Conservation (phyloP, 148 eudicot species). For the Polygonum aviculare region DNA sequence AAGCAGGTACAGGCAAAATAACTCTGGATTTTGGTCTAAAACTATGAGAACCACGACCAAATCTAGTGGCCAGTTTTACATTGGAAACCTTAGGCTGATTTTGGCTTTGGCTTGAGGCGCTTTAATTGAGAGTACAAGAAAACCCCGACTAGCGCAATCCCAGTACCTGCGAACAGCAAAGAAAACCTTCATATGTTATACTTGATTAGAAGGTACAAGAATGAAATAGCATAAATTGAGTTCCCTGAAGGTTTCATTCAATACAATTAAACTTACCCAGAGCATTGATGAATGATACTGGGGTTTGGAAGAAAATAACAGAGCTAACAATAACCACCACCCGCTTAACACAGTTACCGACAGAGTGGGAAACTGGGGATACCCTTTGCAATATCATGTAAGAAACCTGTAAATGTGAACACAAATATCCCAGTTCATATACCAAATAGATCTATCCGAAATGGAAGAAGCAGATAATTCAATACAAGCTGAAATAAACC, state of each 20-base stretch:
- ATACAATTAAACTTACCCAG: constrained; percentile 38
- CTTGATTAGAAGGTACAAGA: not conserved
- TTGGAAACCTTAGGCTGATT: constrained; percentile 34
- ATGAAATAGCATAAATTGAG: not conserved
- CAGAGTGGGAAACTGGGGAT: constrained; percentile 89
- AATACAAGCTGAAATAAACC: not conserved
- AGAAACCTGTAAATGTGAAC: constrained; percentile 44
- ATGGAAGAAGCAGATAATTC: not conserved
- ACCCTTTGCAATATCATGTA: constrained; percentile 93
- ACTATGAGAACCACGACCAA: not conserved
- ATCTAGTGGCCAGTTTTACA: not conserved
- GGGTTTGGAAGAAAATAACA: constrained; percentile 77
- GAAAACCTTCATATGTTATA: not conserved
- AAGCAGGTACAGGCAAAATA: not conserved
- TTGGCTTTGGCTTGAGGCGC: constrained; percentile 61
- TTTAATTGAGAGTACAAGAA: constrained; percentile 85
- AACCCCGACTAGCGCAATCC: constrained; percentile 88
- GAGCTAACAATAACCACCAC: constrained; percentile 92
- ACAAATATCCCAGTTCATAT: not conserved
- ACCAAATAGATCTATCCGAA: not conserved
- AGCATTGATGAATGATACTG: constrained; percentile 64
- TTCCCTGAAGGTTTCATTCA: not conserved
- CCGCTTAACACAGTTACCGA: constrained; percentile 88
- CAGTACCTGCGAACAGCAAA: constrained; percentile 52
- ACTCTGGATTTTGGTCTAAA: not conserved